phyloP scores from a whole-genome alignment of 1,139 yeast genomes.

The Meyerozyma guilliermondii region DNA sequence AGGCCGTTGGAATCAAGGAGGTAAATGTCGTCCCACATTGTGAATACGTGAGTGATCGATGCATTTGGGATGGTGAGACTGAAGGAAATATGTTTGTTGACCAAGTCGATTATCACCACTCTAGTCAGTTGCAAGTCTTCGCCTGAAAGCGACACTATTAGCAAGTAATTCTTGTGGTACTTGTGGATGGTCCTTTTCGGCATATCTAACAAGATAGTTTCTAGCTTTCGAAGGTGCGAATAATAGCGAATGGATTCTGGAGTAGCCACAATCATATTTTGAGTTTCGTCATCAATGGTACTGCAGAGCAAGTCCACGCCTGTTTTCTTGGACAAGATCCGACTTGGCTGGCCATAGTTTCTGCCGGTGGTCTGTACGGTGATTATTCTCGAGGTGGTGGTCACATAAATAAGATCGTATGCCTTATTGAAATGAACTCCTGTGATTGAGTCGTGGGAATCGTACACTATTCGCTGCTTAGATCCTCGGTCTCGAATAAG shows the following conservation, averaged over 20 bases:
- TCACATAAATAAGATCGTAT: conserved; percentile 47
- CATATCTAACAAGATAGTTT: conserved; percentile 53
- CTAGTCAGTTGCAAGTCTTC: conserved; percentile 30
- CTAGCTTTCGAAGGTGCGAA: conserved; percentile 50
- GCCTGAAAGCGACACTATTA: conserved; percentile 45
- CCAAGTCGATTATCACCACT: conserved; percentile 55
- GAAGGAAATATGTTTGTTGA: conserved; percentile 67
- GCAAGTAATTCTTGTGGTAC: conserved; percentile 43
- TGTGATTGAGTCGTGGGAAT: conserved; percentile 74
- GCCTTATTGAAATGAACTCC: conserved; percentile 56
- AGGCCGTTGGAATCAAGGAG: conserved; percentile 74
- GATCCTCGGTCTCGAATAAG: conserved; percentile 84
- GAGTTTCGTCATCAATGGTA: conserved; percentile 34
- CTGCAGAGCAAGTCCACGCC: conserved; percentile 77
- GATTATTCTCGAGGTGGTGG: conserved; percentile 66
- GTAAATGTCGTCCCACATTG: conserved; percentile 51
- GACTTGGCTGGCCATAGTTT: conserved; percentile 64
- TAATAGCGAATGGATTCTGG: conserved; percentile 50
- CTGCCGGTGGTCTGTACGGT: conserved; percentile 78
- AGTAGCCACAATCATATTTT: conserved; percentile 49
- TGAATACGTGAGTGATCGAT: conserved; percentile 49
- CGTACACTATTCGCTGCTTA: conserved; percentile 74
- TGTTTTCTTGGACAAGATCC: conserved; percentile 50
- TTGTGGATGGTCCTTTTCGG: conserved; percentile 51
- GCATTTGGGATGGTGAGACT: conserved; percentile 63